Evolutionary conservation across 2,329 filamentous ascomycete species (phyloP).

Genomic region (Stachybotrys chartarum): DNA sequence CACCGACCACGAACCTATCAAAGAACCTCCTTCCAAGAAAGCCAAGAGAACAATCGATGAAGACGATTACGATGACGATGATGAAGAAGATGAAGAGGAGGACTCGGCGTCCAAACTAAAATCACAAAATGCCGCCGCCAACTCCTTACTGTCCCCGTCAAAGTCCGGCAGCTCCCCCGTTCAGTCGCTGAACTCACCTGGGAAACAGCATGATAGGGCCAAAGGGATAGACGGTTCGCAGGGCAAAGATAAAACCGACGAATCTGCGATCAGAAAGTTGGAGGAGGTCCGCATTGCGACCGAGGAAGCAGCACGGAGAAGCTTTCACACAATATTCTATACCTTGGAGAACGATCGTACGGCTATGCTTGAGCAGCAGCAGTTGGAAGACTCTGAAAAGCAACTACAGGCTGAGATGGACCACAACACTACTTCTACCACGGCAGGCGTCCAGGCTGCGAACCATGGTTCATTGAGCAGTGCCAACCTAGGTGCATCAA

Average conservation of each 20-base stretch:
- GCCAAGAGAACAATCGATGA: conserved; percentile 73
- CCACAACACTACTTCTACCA: conserved; percentile 46
- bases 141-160: conserved; percentile 58
- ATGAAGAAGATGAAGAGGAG: conserved; percentile 48
- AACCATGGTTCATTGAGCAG: conserved; percentile 87
- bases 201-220: conserved; percentile 47
- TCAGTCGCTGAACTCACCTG: conserved; percentile 54
- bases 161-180: conserved; percentile 63
- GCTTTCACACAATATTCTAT: conserved; percentile 90
- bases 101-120: conserved; percentile 43
- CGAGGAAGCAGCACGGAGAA: conserved; percentile 81
- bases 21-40: conserved; percentile 63
- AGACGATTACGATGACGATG: conserved; percentile 80
- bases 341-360: conserved; percentile 92
- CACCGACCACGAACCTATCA: conserved; percentile 51
- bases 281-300: conserved; percentile 88
- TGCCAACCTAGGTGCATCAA: conserved; percentile 91
- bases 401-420: conserved; percentile 95
- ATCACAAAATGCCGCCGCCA: conserved; percentile 47
- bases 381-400: conserved; percentile 91
- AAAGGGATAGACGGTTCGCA: conserved; percentile 41
- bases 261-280: conserved; percentile 86
- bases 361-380: conserved; percentile 96
- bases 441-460: conserved; percentile 43
- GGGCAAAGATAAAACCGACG: conserved; percentile 60